Percentiles rank a stretch among this genome's conserved stretches.
phyloP scores from a whole-genome alignment of 495 filamentous ascomycete genomes.

The Hypomontagnella submonticulosa region DNA sequence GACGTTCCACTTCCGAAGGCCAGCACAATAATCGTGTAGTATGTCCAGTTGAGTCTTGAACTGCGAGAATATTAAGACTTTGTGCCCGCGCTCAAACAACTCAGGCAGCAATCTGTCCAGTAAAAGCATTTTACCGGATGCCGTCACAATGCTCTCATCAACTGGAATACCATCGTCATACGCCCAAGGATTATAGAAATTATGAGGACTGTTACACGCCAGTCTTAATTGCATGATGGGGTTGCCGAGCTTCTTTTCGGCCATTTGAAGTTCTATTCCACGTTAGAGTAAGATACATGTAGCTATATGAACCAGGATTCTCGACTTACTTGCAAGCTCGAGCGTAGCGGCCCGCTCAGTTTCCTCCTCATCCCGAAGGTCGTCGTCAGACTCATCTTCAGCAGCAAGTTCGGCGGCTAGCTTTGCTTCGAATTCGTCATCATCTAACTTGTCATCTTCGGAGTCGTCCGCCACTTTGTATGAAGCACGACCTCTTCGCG shows the following conservation, averaged over 20 bases:
- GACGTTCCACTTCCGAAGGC: constrained; percentile 77
- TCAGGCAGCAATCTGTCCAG: constrained; percentile 85
- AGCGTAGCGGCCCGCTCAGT: constrained; percentile 76
- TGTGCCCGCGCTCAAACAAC: constrained; percentile 80
- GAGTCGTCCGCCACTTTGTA: constrained; percentile 62
- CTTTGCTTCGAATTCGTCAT: constrained; percentile 76
- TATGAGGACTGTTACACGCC: constrained; percentile 92
- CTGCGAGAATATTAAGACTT: constrained; percentile 95
- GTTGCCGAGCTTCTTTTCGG: constrained; percentile 94
- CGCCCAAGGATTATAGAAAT: constrained; percentile 93
- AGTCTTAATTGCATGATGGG: constrained; percentile 92
- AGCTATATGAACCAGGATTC: not conserved
- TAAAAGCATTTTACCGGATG: constrained; percentile 94
- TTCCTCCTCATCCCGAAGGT: constrained; percentile 64
- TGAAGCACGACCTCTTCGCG: constrained; percentile 53
- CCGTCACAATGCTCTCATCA: constrained; percentile 83
- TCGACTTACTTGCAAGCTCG: constrained; percentile 76
- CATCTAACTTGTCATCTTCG: constrained; percentile 78
- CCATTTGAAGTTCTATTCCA: constrained; percentile 75
- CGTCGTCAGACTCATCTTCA: constrained; percentile 62
- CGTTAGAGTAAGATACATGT: constrained; percentile 35
- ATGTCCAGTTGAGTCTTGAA: constrained; percentile 96
- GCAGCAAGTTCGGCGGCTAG: constrained; percentile 68
- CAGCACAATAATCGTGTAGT: constrained; percentile 81
- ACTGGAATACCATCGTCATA: constrained; percentile 61